Evolutionary conservation across 257 asterid species (phyloP), one percentile per base, ranked within the genome.

Genomic region (Avicennia marina): DNA sequence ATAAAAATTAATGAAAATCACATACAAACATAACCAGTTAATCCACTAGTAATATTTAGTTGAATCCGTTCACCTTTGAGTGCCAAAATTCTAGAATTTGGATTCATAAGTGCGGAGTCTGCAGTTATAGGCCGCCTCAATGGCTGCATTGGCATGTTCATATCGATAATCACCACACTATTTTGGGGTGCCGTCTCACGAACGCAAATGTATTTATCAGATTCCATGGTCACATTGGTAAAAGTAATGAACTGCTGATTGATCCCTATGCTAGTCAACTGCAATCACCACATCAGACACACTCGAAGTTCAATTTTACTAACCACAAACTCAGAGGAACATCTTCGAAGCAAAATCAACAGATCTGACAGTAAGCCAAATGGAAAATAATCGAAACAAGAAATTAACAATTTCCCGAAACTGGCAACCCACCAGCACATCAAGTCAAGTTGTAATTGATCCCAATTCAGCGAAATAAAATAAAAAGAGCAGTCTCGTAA

Each of bases 101-200:
- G 97, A 79, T 93, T 89, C 99, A 93, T 93, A 58, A 93, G 94
- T 18, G 99, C 99, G 1, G 99, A 93, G 71, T 93, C 99, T 10
- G 99, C 99, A 22, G 99, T 93, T 52, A 93, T 84, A 0, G 99
- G 97, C 63, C 99, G 83, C 77, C 99, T 76, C 77, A 93, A 58
- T 25, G 99, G 99, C 76, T 93, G 99, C 72, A 61, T 82, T 40
- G 99, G 99, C 97, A 86, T 89, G 72, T 21, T 89, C 97, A 86
- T 93, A 41, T 93, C 99, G 22, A 93, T 64, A 71, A 93, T 93
- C 62, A 93, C 99, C 60, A 93, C 96, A 62, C 96, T 86, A 67
- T 89, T 93, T 54, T 89, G 97, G 4, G 99, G 99, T 4, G 96
- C 56, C 6, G 99, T 93, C 85, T 93, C 99, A 7, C 99, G 93